Evolutionary conservation across 768 basidiomycete species (phyloP), one percentile per base, ranked within the genome.

Genomic region (Lactifluus subvellereus): DNA sequence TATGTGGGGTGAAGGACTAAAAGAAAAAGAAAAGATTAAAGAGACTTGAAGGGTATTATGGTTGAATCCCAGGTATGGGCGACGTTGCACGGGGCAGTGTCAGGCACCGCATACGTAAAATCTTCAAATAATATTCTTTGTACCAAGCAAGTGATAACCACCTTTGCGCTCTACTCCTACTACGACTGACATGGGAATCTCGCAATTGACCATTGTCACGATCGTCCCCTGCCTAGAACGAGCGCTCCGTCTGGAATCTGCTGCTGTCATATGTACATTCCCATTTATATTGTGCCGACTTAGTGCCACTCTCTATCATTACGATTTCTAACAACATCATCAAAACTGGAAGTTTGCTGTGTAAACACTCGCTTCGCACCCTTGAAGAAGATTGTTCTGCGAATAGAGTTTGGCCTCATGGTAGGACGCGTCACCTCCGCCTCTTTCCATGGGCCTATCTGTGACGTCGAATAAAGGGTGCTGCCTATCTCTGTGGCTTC

Each of bases 361-460:
- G 32, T n/a, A 32, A 40, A 8, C 35, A 35, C 27, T 30, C 42
- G 32, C 40, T 32, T 49, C 54, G 37, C 13, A 22, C 27, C 13
- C 38, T 27, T 6, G 16, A 18, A 43, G 13, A 20, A n/a, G 2
- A 5, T 27, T 49, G 38, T 54, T 35, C 40, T 56, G 32, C 56
- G 38, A 49, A 56, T 50, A 56, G 30, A 48, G 51, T 40, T 53
- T 49, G 22, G 50, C 62, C 62, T 59, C 62, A 20, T 64, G 57
- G 51, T 47, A 30, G 52, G 10, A 38, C 54, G 57, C 62, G 62
- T 64, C 62, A 64, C 57, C 40, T 49, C 45, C 6, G 22, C 47
- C 20, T 9, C 30, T 16, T 47, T 62, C 57, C 30, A 51, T 48
- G 3, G 40, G 32, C 32, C 61, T 13, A 48, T 32, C 52, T 54